Base-by-base conservation (phyloP, 768 basidiomycete species). In the Suillus variegatus region DNA sequence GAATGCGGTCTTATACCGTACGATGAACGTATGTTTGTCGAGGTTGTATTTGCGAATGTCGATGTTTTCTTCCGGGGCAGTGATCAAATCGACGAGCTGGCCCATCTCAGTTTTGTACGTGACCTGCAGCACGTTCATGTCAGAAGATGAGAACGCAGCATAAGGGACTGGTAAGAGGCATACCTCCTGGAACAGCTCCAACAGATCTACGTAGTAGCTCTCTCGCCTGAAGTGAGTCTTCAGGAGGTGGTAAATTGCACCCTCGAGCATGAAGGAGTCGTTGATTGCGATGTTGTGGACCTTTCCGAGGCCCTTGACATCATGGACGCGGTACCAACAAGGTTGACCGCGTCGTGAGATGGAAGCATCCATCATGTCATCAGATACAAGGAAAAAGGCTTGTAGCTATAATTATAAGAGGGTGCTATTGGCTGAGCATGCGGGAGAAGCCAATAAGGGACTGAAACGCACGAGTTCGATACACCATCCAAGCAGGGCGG, bases 301-400 rank as follows among this genome's bases (percentile, higher is more conserved):
- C 5, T 60, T 60, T 60, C 58, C 58, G 18, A 60, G 58, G 28
- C 58, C 58, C 55, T 89, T 89, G 67, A 77, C 73, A 18, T 80
- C 81, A 64, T 83, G 82, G 47, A 86, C 76, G 57, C 81, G 85
- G 81, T 97, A 98, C 93, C 94, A 99, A 80, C 97, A 99, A 2
- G 95, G 92, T 77, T 97, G 96, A 5, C 91, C 90, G 12, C 97
- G 90, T 32, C 97, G 91, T 13, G 97, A 98, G 70, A 99, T 90
- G 56, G 92, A 94, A 22, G 85, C 77, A 75, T 99, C 97, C 97
- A 99, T 99, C 72, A 99, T 95, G 77, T 99, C 97, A 78, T 99
- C 94, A 5, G 94, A 86, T 64, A 97, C 94, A 64, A 99, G 88
- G 89, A 99, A 98, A 80, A 91, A 97, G 0, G 95, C 95, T 89